Conservation (phyloP, 2,329 filamentous ascomycete genomes). For the Pestalotiopsis sp. region DNA sequence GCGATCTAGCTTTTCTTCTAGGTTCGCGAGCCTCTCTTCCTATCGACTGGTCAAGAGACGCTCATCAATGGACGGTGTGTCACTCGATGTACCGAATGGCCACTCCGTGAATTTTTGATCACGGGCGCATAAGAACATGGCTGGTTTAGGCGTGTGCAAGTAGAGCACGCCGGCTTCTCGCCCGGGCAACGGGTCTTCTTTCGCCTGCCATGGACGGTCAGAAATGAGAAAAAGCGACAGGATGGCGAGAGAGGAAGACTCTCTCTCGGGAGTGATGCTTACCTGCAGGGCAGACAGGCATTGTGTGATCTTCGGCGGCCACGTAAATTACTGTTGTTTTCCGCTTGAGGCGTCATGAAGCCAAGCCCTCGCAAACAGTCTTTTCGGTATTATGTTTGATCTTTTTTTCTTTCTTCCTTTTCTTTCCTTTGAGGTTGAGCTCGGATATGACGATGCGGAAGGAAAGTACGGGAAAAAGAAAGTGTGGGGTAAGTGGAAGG, state of each 20-base stretch:
- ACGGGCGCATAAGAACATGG: constrained; percentile 43
- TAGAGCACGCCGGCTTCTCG: constrained; percentile 51
- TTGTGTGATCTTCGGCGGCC: constrained; percentile 40
- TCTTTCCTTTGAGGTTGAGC: not conserved
- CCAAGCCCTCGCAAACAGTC: not conserved
- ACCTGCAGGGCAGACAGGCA: constrained; percentile 50
- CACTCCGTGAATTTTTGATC: constrained; percentile 36
- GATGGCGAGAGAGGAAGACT: not conserved
- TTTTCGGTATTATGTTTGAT: not conserved
- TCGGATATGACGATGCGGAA: not conserved
- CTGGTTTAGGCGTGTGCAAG: constrained; percentile 48
- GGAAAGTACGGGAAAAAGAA: not conserved
- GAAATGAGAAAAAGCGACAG: not conserved
- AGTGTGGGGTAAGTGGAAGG: not conserved
- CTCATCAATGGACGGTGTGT: constrained; percentile 1
- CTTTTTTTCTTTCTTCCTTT: not conserved
- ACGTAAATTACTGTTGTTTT: constrained; percentile 25
- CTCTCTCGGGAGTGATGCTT: constrained; percentile 14
- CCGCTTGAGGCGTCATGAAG: constrained; percentile 33
- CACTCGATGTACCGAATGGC: constrained; percentile 41
- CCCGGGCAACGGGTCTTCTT: constrained; percentile 54
- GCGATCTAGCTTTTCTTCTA: constrained; percentile 53
- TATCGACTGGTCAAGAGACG: constrained; percentile 20
- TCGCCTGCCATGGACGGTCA: constrained; percentile 31
- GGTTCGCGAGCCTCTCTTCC: constrained; percentile 50